Evolutionary conservation across 2,329 filamentous ascomycete genomes (phyloP).

Genomic region (Ceratocystis cubensis): DNA sequence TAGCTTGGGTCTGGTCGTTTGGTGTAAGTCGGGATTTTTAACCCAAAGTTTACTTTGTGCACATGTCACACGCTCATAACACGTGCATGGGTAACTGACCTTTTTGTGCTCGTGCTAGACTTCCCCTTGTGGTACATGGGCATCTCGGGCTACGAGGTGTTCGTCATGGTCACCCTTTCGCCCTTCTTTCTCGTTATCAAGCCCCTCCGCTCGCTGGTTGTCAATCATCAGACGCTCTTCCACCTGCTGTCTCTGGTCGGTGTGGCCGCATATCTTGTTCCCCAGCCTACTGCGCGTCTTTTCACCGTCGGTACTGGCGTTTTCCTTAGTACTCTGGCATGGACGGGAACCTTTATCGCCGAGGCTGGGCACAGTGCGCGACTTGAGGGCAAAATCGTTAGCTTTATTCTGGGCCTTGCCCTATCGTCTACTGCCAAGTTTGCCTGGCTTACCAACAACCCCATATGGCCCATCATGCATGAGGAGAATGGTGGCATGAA

Average conservation of each 20-base stretch:
- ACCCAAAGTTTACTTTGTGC: background rate
- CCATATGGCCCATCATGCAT: slow-evolving; percentile 91
- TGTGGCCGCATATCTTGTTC: slow-evolving; percentile 65
- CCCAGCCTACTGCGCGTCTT: slow-evolving; percentile 60
- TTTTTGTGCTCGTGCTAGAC: slow-evolving; percentile 37
- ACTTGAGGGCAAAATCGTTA: slow-evolving; percentile 69
- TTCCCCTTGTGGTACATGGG: slow-evolving; percentile 99
- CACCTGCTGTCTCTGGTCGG: slow-evolving; percentile 70
- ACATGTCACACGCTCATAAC: background rate
- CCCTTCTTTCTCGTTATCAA: slow-evolving; percentile 65
- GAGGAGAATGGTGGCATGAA: slow-evolving; percentile 86
- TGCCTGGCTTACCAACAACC: slow-evolving; percentile 87
- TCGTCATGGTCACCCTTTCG: slow-evolving; percentile 73
- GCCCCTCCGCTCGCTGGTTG: slow-evolving; percentile 53
- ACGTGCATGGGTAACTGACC: background rate
- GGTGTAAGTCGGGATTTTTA: slow-evolving; percentile 54
- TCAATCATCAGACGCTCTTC: slow-evolving; percentile 55
- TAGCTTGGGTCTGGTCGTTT: slow-evolving; percentile 74
- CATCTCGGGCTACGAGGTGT: slow-evolving; percentile 85
- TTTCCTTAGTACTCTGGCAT: slow-evolving; percentile 66
- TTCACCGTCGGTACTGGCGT: slow-evolving; percentile 73
- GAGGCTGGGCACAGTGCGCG: slow-evolving; percentile 62
- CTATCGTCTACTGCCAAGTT: slow-evolving; percentile 84
- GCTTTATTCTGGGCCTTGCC: slow-evolving; percentile 70
- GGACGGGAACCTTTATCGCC: slow-evolving; percentile 68